Percentiles rank a stretch among this genome's conserved stretches.
Evolutionary conservation across 495 filamentous ascomycete genomes (phyloP).

Genomic region (Xylaria bambusicola): DNA sequence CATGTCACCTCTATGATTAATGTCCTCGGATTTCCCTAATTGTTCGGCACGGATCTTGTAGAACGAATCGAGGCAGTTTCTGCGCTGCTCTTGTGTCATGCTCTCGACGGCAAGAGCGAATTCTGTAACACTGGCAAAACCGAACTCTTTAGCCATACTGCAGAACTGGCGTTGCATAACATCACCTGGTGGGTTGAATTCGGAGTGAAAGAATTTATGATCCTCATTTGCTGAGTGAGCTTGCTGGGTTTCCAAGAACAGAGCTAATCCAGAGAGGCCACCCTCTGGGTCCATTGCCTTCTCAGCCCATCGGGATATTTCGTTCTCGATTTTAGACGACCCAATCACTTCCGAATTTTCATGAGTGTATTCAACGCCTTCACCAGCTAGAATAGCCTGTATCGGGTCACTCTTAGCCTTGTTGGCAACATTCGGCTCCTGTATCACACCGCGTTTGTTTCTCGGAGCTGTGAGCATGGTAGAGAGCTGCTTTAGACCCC

Average conservation of each 20-base stretch:
- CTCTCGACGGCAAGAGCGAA: conserved; percentile 94
- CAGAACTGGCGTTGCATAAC: conserved; percentile 87
- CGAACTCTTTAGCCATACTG: conserved; percentile 79
- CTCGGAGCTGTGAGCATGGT: conserved; percentile 60
- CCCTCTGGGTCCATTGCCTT: conserved; percentile 56
- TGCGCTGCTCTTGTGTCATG: conserved; percentile 84
- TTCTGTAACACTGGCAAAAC: conserved; percentile 73
- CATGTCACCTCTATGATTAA: conserved; percentile 4
- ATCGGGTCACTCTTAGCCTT: conserved; percentile 69
- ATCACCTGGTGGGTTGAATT: conserved; percentile 72
- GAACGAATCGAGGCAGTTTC: conserved; percentile 78
- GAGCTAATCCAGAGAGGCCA: conserved; percentile 32
- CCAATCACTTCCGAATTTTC: conserved; percentile 96
- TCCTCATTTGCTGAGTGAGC: conserved; percentile 10
- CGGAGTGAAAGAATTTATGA: conserved; percentile 52
- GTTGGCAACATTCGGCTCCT: conserved; percentile 25
- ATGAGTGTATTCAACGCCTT: conserved; percentile 93
- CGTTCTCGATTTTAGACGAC: conserved; percentile 79
- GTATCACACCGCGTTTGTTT: conserved; percentile 35
- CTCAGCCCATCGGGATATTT: conserved; percentile 73
- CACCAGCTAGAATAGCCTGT: conserved; percentile 83
- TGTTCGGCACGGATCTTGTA: conserved; percentile 57
- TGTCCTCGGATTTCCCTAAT: conserved; percentile 23
- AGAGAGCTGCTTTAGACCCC: conserved; percentile 76
- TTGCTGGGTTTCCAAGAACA: conserved; percentile 40